phyloP scores from a whole-genome alignment of 495 filamentous ascomycete species.

The Xylaria sp. region DNA sequence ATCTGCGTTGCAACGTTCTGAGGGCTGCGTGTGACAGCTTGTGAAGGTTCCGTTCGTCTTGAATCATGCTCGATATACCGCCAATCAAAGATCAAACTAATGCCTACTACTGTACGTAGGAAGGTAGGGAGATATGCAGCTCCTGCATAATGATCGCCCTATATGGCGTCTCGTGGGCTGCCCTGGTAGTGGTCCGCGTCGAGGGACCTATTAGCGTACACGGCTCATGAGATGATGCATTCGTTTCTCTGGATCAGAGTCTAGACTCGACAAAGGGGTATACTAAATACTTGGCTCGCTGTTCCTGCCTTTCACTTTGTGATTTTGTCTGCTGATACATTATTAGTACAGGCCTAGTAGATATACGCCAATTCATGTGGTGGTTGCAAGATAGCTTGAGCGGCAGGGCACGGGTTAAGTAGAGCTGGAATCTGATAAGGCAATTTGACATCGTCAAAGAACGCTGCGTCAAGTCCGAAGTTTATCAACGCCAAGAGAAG shows the following conservation, averaged over 20 bases:
- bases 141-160: background rate
- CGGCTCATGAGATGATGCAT: background rate
- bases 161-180: background rate
- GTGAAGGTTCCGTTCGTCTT: background rate
- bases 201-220: conserved; percentile 1
- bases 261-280: background rate
- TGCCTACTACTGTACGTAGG: too few relatives aligned
- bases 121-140: too few relatives aligned
- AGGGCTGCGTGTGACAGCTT: background rate
- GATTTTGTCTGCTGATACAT: too few relatives aligned
- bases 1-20: background rate
- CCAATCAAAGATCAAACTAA: background rate
- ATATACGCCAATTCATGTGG: too few relatives aligned
- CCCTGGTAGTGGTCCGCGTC: background rate
- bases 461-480: background rate
- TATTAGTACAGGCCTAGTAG: too few relatives aligned
- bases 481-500: background rate
- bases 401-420: background rate
- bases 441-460: too few relatives aligned
- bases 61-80: background rate
- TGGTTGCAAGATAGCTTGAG: too few relatives aligned
- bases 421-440: background rate
- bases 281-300: background rate
- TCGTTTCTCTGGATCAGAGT: background rate
- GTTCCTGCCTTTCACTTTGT: too few relatives aligned